Percentiles rank a stretch among this genome's conserved stretches.
Conservation (phyloP, 495 filamentous ascomycete genomes). For the Penicillium ochrochloron region DNA sequence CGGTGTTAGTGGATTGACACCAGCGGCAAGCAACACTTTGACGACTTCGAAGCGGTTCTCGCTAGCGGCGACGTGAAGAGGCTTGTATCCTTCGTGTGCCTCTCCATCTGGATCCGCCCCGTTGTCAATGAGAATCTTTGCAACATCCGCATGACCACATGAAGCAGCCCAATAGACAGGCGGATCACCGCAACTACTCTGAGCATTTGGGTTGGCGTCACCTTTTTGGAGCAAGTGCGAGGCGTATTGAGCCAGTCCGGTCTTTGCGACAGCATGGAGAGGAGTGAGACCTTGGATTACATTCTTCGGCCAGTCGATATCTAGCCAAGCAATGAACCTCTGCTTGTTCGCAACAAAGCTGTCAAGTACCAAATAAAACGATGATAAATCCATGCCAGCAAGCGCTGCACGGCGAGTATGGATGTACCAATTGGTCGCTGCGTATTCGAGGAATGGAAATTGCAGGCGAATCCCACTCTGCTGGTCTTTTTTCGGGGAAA, state of each 20-base stretch:
- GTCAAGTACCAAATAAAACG: slow-evolving; percentile 19
- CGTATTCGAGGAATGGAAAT: slow-evolving; percentile 33
- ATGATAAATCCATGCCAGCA: slow-evolving; percentile 14
- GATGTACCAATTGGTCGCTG: slow-evolving; percentile 24
- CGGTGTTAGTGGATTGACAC: slow-evolving; percentile 33
- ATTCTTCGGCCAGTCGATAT: slow-evolving; percentile 23
- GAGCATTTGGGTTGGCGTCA: background rate
- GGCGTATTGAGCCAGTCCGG: slow-evolving; percentile 23
- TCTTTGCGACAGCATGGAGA: slow-evolving; percentile 25
- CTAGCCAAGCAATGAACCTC: slow-evolving; percentile 20
- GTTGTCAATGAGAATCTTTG: slow-evolving; percentile 28
- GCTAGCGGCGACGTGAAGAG: slow-evolving; percentile 36
- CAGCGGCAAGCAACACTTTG: slow-evolving; percentile 30
- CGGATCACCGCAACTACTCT: slow-evolving; percentile 17
- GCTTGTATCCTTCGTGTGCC: slow-evolving; percentile 26
- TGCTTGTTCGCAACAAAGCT: slow-evolving; percentile 16
- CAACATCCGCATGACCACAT: slow-evolving; percentile 27
- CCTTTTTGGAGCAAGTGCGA: slow-evolving; percentile 20
- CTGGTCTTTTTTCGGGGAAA: slow-evolving; percentile 4
- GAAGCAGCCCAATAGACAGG: slow-evolving; percentile 35
- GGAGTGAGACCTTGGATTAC: slow-evolving; percentile 18
- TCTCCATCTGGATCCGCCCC: slow-evolving; percentile 28
- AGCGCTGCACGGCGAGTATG: slow-evolving; percentile 18
- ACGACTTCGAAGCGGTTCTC: slow-evolving; percentile 28
- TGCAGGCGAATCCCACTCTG: slow-evolving; percentile 13